Conservation (phyloP, 768 basidiomycete genomes). For the Pisolithus tinctorius region DNA sequence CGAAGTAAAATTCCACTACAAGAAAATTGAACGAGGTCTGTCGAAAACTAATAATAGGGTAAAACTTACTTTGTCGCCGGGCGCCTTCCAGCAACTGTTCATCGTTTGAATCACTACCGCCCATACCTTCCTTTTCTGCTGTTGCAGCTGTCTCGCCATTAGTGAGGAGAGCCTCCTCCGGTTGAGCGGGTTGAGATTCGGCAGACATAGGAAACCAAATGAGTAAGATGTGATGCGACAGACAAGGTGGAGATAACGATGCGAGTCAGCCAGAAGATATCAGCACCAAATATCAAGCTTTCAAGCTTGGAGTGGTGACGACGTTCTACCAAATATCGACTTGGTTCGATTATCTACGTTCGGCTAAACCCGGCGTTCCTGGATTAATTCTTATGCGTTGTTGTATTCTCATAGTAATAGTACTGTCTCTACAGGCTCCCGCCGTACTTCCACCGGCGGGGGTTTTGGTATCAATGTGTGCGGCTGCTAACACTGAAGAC, state of each 20-base stretch:
- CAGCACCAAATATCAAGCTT: too few relatives aligned
- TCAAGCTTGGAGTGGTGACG: too few relatives aligned
- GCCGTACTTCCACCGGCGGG: too few relatives aligned
- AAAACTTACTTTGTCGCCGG: constrained; percentile 47
- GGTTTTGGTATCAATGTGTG: too few relatives aligned
- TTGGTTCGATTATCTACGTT: too few relatives aligned
- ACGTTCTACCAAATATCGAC: too few relatives aligned
- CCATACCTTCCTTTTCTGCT: constrained; percentile 11
- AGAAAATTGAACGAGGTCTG: background rate
- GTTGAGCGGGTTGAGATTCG: constrained; percentile 5
- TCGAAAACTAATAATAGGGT: background rate
- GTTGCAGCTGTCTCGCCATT: constrained; percentile 5
- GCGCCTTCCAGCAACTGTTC: constrained; percentile 42
- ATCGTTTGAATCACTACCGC: constrained; percentile 26
- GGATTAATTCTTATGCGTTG: too few relatives aligned
- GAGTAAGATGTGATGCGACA: background rate
- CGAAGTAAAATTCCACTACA: constrained; percentile 93
- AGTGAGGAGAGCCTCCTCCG: background rate
- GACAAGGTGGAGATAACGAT: background rate
- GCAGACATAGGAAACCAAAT: constrained; percentile 17
- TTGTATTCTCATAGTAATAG: too few relatives aligned
- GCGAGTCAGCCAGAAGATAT: background rate
- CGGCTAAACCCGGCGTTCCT: too few relatives aligned
- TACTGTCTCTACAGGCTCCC: too few relatives aligned
- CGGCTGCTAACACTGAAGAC: too few relatives aligned